Conservation (phyloP, 2,329 filamentous ascomycete species). For the Plenodomus biglobosus region DNA sequence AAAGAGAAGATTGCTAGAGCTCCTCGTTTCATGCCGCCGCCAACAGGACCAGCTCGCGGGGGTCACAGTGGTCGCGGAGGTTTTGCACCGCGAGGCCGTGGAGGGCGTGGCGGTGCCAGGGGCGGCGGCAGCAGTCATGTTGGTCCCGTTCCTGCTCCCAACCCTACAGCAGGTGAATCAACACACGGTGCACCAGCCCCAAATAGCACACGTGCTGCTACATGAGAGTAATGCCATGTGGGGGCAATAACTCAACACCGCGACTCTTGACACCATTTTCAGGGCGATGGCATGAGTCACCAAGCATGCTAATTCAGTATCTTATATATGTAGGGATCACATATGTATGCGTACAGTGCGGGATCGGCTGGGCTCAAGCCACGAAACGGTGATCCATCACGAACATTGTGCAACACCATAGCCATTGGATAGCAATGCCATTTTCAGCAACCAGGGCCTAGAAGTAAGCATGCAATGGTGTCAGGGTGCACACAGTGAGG, state of each 20-base stretch:
- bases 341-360: too few species aligned
- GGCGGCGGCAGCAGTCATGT: conserved; percentile 36
- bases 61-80: conserved; percentile 36
- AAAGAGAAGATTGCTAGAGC: conserved; percentile 57
- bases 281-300: too few species aligned
- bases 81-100: conserved; percentile 38
- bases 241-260: background rate
- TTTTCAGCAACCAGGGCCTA: too few species aligned
- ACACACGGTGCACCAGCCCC: conserved; percentile 9
- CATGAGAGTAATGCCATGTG: background rate
- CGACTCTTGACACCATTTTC: background rate
- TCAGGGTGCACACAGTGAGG: too few species aligned
- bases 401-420: too few species aligned
- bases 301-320: too few species aligned
- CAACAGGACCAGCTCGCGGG: conserved; percentile 31
- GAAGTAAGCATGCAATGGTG: too few species aligned
- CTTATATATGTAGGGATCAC: too few species aligned
- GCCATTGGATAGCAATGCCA: too few species aligned
- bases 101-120: conserved; percentile 37
- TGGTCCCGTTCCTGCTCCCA: conserved; percentile 9
- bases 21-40: conserved; percentile 33
- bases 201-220: background rate
- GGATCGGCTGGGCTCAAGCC: too few species aligned
- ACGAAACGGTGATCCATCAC: too few species aligned
- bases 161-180: conserved; percentile 11